Conservation (phyloP, 768 basidiomycete species). For the Mycena maculata region DNA sequence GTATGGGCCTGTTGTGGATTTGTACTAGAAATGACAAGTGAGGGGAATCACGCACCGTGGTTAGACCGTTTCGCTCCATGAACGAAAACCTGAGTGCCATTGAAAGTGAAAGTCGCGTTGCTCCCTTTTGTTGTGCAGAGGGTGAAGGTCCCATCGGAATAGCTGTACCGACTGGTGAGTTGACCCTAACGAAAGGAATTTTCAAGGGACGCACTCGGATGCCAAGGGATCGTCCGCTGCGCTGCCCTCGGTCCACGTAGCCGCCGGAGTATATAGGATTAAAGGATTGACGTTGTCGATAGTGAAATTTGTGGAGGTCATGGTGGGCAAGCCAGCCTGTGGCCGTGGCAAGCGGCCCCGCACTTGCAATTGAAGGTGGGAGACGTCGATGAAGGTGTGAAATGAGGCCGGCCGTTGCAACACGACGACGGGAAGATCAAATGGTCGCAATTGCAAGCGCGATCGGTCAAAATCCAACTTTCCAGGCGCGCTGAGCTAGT, state of each 20-base stretch:
- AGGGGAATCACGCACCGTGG: slow-evolving; percentile 39
- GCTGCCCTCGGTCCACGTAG: slow-evolving; percentile 30
- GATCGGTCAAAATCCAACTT: too few species aligned
- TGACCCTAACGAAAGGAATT: not conserved
- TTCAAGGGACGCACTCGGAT: slow-evolving; percentile 11
- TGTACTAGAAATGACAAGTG: not conserved
- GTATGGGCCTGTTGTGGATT: slow-evolving; percentile 33
- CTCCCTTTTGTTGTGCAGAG: slow-evolving; percentile 45
- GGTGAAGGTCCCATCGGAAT: slow-evolving; percentile 49
- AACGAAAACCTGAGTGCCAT: slow-evolving; percentile 50
- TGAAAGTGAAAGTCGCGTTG: slow-evolving; percentile 43
- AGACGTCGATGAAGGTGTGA: not conserved
- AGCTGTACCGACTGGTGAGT: slow-evolving; percentile 34
- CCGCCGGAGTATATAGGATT: slow-evolving; percentile 26
- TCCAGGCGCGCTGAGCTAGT: too few species aligned
- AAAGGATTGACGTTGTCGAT: slow-evolving; percentile 37
- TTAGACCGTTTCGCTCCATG: slow-evolving; percentile 51
- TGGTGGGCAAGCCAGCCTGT: slow-evolving; percentile 21
- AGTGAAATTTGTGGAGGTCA: slow-evolving; percentile 31
- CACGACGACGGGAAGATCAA: not conserved
- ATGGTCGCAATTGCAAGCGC: too few species aligned
- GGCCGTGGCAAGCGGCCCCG: slow-evolving; percentile 11
- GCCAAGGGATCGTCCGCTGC: slow-evolving; percentile 11
- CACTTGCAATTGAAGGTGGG: not conserved
- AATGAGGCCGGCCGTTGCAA: not conserved